These are phyloP conservation scores for Aspergillus sp. DNA, from an alignment of 2,329 filamentous ascomycete genomes.

Conservation along the genomic window DNA sequence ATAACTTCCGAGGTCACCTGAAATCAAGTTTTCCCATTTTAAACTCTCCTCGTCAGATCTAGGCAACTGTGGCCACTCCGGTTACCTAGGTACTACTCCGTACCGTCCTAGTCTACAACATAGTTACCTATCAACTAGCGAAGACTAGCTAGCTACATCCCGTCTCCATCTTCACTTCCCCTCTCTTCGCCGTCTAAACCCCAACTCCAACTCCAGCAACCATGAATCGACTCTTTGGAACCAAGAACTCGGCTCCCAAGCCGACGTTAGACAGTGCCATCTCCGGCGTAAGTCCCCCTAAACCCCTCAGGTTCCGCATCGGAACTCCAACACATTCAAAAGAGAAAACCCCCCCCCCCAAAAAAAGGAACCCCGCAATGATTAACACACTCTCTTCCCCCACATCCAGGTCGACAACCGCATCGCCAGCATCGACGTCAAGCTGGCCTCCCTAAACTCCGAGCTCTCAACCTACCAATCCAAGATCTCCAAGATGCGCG, in stretches of 20 bases:
- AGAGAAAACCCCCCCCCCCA: conserved; percentile 10
- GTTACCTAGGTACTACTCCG: background rate
- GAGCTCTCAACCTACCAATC: conserved; percentile 86
- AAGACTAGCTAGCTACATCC: background rate
- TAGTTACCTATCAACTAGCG: background rate
- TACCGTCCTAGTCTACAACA: background rate
- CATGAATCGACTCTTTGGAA: conserved; percentile 97
- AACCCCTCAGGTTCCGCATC: background rate
- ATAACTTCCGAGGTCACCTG: too few relatives aligned
- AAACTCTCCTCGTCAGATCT: too few relatives aligned
- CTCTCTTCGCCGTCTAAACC: background rate
- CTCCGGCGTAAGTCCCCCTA: conserved; percentile 58
- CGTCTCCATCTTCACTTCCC: background rate
- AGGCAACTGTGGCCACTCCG: background rate
- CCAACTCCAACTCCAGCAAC: conserved; percentile 12
- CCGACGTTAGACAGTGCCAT: conserved; percentile 84
- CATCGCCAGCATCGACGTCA: conserved; percentile 86
- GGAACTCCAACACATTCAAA: too few relatives aligned
- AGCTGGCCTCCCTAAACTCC: conserved; percentile 86
- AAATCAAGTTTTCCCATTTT: too few relatives aligned
- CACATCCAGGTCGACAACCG: conserved; percentile 67
- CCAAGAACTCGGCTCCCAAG: conserved; percentile 82
- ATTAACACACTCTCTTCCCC: background rate
- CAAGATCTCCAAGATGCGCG: conserved; percentile 88
- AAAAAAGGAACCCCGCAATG: conserved; percentile 7